Base-by-base conservation (phyloP, 371 early-diverging fungal genomes). In the Smittium mucronatum region DNA sequence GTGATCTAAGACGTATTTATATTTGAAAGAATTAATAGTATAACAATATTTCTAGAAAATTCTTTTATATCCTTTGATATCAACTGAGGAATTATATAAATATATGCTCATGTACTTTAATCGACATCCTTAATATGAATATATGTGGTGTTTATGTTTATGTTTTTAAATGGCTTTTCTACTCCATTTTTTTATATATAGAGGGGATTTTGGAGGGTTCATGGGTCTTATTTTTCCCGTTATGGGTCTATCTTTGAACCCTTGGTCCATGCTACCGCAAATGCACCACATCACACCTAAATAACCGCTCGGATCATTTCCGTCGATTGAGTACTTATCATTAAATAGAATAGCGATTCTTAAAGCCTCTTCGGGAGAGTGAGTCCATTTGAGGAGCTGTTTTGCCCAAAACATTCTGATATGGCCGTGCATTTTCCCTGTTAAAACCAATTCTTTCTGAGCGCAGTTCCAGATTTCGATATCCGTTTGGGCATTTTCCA, bases 1-100 rank as follows among this genome's bases (percentile, higher is more conserved):
- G 86, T 26, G 93, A 93, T 75, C 79, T 94, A 29, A 81, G 95
- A 28, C 82, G 89, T 57, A 83, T 94, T 34, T 94, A 92, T 77
- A 73, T 94, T 59, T 93, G 47, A 47, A n/a, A n/a, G n/a, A 86
- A 83, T 36, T n/a, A n/a, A n/a, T n/a, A n/a, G n/a, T n/a, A 70
- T 30, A 30, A 64, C 1, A 30, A 8, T 0, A 30, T 17, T 58
- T 36, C 21, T 60, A 63, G 0, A 0, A 29, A 30, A 11, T 29
- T 34, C 11, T n/a, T 70, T 34, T n/a, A 34, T 2, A 61, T 68
- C 21, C 1, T 69, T n/a, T n/a, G n/a, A n/a, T n/a, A n/a, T n/a
- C n/a, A n/a, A n/a, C n/a, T n/a, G n/a, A n/a, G n/a, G n/a, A n/a
- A n/a, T n/a, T n/a, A n/a, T n/a, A n/a, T n/a, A n/a, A n/a, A n/a